phyloP scores from a whole-genome alignment of 2,329 filamentous ascomycete species.

The Rachicladosporium sp. region DNA sequence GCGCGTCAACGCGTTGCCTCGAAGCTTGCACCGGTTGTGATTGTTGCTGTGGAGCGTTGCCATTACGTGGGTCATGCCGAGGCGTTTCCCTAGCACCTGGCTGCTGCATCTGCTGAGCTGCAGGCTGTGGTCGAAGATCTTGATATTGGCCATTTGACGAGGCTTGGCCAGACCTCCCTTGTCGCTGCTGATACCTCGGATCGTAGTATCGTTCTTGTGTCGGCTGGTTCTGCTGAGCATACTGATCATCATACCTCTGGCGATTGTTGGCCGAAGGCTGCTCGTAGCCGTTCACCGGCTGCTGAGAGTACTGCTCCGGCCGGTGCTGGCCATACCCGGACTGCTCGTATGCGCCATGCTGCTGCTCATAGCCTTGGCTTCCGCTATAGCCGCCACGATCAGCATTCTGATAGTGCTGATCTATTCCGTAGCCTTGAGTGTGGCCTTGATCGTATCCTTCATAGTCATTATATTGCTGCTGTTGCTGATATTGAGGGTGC shows the following conservation, averaged over 20 bases:
- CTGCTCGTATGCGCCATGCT: slow-evolving; percentile 3
- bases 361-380: slow-evolving; percentile 1
- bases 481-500: slow-evolving; percentile 10
- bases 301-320: no score
- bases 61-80: slow-evolving; percentile 3
- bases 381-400: slow-evolving; percentile 1
- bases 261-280: no score
- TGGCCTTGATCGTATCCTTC: slow-evolving; percentile 10
- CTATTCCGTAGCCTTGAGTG: slow-evolving; percentile 7
- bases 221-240: no score
- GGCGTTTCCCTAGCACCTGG: no score
- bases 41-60: background rate
- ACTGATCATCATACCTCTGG: no score
- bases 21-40: background rate
- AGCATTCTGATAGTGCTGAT: slow-evolving; percentile 1
- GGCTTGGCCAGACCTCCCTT: slow-evolving; percentile 2
- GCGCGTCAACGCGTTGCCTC: background rate
- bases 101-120: background rate
- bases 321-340: background rate
- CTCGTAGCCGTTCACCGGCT: no score
- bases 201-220: slow-evolving; percentile 10
- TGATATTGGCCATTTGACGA: slow-evolving; percentile 4
- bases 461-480: slow-evolving; percentile 10
- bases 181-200: slow-evolving; percentile 7
- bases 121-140: slow-evolving; percentile 3